Percentiles rank a stretch among this genome's conserved stretches.
phyloP scores from a whole-genome alignment of 257 asterid genomes.

The Gynochthodes officinalis region DNA sequence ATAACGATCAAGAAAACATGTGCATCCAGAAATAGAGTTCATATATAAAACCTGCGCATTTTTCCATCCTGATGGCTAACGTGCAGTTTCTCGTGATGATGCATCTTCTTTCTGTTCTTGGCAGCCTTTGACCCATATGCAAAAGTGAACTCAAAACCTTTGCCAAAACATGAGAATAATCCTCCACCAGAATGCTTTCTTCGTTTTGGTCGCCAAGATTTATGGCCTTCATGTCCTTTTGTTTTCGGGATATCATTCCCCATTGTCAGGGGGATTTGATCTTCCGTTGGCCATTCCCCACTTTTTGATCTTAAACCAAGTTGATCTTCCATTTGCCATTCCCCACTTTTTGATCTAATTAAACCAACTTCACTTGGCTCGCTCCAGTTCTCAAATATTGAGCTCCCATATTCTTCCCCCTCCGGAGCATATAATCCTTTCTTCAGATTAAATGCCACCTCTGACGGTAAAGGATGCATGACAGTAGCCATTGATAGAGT shows the following conservation, averaged over 20 bases:
- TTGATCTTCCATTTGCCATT: constrained; percentile 27
- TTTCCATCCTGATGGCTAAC: constrained; percentile 19
- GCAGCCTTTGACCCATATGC: constrained; percentile 51
- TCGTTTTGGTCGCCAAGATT: background rate
- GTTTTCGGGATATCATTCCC: background rate
- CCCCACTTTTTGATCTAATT: constrained; percentile 14
- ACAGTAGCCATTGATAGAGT: constrained; percentile 31
- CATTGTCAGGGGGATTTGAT: constrained; percentile 22
- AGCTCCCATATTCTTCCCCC: constrained; percentile 54
- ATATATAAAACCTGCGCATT: constrained; percentile 17
- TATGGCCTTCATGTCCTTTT: background rate
- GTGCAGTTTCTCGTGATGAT: constrained; percentile 9
- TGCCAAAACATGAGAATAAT: constrained; percentile 58
- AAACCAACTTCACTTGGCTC: constrained; percentile 22
- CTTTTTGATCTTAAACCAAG: constrained; percentile 13
- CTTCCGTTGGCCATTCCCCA: constrained; percentile 22
- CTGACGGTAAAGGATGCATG: constrained; percentile 57
- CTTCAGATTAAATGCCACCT: constrained; percentile 44
- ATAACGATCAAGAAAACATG: background rate
- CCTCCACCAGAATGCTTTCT: constrained; percentile 37
- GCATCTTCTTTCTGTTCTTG: constrained; percentile 21
- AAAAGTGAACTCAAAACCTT: constrained; percentile 54
- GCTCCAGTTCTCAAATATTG: constrained; percentile 68
- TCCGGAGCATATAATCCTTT: constrained; percentile 39
- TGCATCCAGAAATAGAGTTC: constrained; percentile 4